Base-by-base conservation (phyloP, 2,329 filamentous ascomycete species). In the Reticulascus tulasneorum region DNA sequence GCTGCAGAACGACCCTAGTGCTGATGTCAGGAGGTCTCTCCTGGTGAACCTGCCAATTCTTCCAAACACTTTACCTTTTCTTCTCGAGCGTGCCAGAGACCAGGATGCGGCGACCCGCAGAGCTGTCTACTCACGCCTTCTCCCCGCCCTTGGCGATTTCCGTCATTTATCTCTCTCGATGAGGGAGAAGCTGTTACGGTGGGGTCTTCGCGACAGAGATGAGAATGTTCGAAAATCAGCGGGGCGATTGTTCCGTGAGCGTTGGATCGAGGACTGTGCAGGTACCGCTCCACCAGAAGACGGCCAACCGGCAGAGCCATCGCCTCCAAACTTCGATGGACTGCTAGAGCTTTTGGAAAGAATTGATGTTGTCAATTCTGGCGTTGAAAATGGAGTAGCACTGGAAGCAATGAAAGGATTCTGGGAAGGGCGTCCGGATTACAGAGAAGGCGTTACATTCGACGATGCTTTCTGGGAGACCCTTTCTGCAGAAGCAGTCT, bases 191-290 rank as follows among this genome's bases (percentile, higher is more conserved):
- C 73, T 98, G 21, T 74, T 98, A 19, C 79, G 93, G 24, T 98
- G 93, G 93, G 93, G 93, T 33, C 69, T 98, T 25, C 81, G 90
- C 24, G 93, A 98, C 58, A 79, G 93, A 59, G 93, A 98, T 48
- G 91, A 97, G 48, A 88, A 85, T 49, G 93, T 98, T 10, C 81
- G 90, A 34, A 94, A 95, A 58, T 91, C 91, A 8, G 86, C 93
- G 4, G 88, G 86, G 7, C 83, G 86, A 29, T 71, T 97, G 7
- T 98, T 98, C 65, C 81, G 85, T 43, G 90, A 96, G 54, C 79
- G 88, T n/a, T 98, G 93, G 93, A 91, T 98, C 43, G 91, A 97
- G 55, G 88, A 97, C 54, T 96, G 90, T 51, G 89, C 86, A 6
- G 83, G 83, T 3, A 71, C 76, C 2, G 67, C 73, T 7, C 75